Percentiles rank a stretch among this genome's conserved stretches.
These are phyloP conservation scores for Cladophialophora exuberans DNA, from an alignment of 2,329 filamentous ascomycete species.

Conservation along the genomic window DNA sequence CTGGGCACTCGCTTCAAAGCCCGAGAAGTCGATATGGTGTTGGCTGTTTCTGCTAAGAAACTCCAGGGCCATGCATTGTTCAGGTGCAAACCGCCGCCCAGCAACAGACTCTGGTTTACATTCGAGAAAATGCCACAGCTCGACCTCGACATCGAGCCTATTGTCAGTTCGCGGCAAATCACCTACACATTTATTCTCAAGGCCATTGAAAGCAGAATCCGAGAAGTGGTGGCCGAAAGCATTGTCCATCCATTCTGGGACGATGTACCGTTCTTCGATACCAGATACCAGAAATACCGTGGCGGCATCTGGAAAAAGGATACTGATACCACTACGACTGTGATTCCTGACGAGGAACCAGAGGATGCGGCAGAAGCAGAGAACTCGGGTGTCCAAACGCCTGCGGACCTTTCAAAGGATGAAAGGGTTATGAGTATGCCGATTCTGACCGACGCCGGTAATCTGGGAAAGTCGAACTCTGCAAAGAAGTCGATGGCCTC, in stretches of 20 bases:
- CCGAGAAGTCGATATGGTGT: constrained; percentile 83
- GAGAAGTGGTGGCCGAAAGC: constrained; percentile 90
- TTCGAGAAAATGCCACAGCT: constrained; percentile 94
- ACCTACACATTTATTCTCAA: constrained; percentile 90
- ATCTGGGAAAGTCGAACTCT: constrained; percentile 42
- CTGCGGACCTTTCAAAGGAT: constrained; percentile 31
- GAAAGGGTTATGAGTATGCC: constrained; percentile 43
- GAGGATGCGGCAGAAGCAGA: constrained; percentile 36
- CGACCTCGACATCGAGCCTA: constrained; percentile 91
- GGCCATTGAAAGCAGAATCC: constrained; percentile 92
- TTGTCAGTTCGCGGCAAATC: constrained; percentile 92
- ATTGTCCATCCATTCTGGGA: constrained; percentile 95
- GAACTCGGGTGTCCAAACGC: constrained; percentile 20
- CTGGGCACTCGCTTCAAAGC: constrained; percentile 86
- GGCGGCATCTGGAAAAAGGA: constrained; percentile 76
- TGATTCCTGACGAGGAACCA: constrained; percentile 37
- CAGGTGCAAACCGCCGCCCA: constrained; percentile 91
- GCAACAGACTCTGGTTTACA: constrained; percentile 93
- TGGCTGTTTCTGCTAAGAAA: constrained; percentile 82
- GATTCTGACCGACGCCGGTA: constrained; percentile 43
- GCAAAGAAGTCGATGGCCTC: constrained; percentile 36
- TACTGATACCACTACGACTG: constrained; percentile 30
- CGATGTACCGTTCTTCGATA: constrained; percentile 87
- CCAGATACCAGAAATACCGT: constrained; percentile 74
- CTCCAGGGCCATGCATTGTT: constrained; percentile 83